phyloP scores from a whole-genome alignment of 495 filamentous ascomycete species.

The Neohortaea acidophila region DNA sequence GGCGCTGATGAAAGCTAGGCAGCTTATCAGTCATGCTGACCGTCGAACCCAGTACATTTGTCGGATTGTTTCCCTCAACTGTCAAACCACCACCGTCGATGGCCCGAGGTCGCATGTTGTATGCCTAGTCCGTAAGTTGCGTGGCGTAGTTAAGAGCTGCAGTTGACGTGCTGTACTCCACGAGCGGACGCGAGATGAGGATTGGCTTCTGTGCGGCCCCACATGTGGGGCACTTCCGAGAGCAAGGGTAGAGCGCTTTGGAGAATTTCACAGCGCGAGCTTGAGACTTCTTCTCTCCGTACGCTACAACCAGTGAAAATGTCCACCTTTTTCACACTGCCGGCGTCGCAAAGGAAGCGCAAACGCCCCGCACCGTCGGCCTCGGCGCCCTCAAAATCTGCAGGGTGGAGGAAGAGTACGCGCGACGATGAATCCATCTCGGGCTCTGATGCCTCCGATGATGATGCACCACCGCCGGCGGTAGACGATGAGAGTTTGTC shows the following conservation, averaged over 20 bases:
- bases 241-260: not conserved
- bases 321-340: conserved; percentile 31
- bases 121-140: not conserved
- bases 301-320: conserved; percentile 11
- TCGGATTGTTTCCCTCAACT: too few species aligned
- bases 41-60: not conserved
- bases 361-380: conserved; percentile 22
- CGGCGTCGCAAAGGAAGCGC: conserved; percentile 29
- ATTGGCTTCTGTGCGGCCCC: not conserved
- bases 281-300: not conserved
- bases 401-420: conserved; percentile 15
- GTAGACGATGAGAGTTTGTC: conserved; percentile 30
- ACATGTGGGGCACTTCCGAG: not conserved
- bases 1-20: too few species aligned
- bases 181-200: not conserved
- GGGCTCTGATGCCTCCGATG: conserved; percentile 62
- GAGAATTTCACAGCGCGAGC: not conserved
- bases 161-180: not conserved
- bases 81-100: not conserved
- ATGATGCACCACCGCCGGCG: conserved; percentile 26
- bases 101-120: not conserved
- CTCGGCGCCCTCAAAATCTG: conserved; percentile 16
- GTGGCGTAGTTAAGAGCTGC: not conserved
- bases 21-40: too few species aligned
- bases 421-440: conserved; percentile 53